Base-by-base conservation (phyloP, 768 basidiomycete genomes). In the Lactifluus pinguis region DNA sequence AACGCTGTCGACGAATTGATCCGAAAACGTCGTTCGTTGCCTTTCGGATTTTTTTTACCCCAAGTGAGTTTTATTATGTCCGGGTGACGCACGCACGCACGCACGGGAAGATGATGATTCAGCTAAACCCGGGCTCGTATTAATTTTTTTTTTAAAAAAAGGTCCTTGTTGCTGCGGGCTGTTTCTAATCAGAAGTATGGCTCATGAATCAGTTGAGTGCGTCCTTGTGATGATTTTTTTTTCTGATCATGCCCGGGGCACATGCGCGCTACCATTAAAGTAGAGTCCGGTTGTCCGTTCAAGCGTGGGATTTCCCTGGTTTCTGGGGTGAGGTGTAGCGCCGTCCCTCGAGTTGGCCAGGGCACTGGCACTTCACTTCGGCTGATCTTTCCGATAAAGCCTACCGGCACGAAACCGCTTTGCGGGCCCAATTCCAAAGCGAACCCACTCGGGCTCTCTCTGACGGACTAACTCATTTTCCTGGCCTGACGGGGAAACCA, bases 381-480 rank as follows among this genome's bases (percentile, higher is more conserved):
- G 25, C 50, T 49, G 61, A 58, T 62, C 51, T 25, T 53, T 44
- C 56, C 38, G 56, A 53, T 62, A 53, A 53, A 45, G 39, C 45
- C 50, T 29, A 57, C 36, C 44, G 17, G 34, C n/a, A 8, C 49
- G 32, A 10, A 17, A 30, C 2, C 32, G 29, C 15, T 13, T 10
- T 49, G 55, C 14, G 14, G 30, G 54, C 19, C 38, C 17, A 11
- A 2, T 36, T 39, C 39, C 47, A 13, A 41, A 42, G 39, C 48
- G 38, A 57, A 39, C 38, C 19, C 8, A 32, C 32, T 53, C 14
- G 44, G 36, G 30, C 6, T 14, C 38, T 49, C 30, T 49, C 30
- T 54, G 30, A 49, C 17, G 38, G 42, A 21, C 19, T 3, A 8
- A 13, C 13, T 32, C 25, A 36, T 30, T 15, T 19, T 55, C 30